Evolutionary conservation across 495 filamentous ascomycete species (phyloP), one percentile per base, ranked within the genome.

Genomic region (Aspergillus steynii): DNA sequence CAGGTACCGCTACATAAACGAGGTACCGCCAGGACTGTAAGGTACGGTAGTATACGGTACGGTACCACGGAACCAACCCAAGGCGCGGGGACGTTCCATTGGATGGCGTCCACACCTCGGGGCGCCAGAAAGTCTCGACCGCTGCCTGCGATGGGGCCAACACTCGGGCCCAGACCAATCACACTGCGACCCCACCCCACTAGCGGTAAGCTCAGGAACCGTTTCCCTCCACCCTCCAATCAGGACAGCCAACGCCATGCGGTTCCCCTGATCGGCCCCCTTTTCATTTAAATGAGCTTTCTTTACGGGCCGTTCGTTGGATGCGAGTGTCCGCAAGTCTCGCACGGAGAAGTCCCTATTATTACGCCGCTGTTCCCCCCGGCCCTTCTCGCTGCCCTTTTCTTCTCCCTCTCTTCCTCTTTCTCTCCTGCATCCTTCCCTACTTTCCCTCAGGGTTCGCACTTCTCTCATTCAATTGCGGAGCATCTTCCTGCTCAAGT

Each of bases 401-500:
- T 42, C 54, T 59, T 61, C 57, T 64, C 58, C 62, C 42, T 59
- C 53, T 61, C 60, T 53, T 51, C 47, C 54, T 29, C 59, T 60
- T 60, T 28, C 47, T 32, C 55, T 61, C 64, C 32, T 51, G 45
- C 58, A 56, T 70, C 72, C 67, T 53, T 74, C 67, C 61, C 65
- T 71, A 63, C 51, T 56, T 61, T 61, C 52, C 62, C 60, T 64
- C 56, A 58, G 58, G 56, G 55, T 61, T 58, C 50, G 60, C 48
- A 50, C 27, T 37, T 54, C 53, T 58, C 29, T 26, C 47, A 2
- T 60, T 58, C 26, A 37, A 28, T 52, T 47, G 53, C 57, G 59
- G 65, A 70, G 69, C 65, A 48, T 66, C 12, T 49, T 67, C 59
- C 68, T 66, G 70, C 69, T 71, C 64, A 53, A 65, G 66, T 71